Base-by-base conservation (phyloP, 192 early-diverging fungal genomes). In the Podila epigama region DNA sequence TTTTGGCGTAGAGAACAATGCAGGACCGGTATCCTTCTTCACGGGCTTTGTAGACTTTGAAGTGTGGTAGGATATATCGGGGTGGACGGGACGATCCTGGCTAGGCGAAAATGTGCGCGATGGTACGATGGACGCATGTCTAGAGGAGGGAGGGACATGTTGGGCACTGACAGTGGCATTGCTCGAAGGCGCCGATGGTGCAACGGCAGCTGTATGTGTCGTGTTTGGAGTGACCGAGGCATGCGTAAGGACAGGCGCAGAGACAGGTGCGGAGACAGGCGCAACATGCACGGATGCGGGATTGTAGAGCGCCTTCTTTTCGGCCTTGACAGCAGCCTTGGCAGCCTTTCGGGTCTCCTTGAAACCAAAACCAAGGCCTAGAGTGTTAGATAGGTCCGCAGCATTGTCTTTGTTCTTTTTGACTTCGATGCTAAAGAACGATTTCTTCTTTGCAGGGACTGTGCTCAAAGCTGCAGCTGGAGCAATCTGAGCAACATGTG, bases 101-200 rank as follows among this genome's bases (percentile, higher is more conserved):
- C 70, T 73, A 7, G 70, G 70, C 1, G 70, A 73, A 40, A 73
- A 73, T 31, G 70, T n/a, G n/a, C n/a, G n/a, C n/a, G 66, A 16
- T 55, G 70, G 5, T 29, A n/a, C 5, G 35, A 5, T 50, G 51
- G 63, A 62, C 6, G 25, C 15, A 18, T 57, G 55, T 33, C 18
- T 6, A 33, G 5, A 52, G 2, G 36, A 15, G 51, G 29, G 15
- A 18, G 22, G 50, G 50, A 29, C 20, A 27, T 3, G 58, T 10
- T 27, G 13, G 9, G 13, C 55, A 57, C 32, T 34, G 29, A 34
- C 32, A n/a, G 20, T 25, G 33, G 3, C n/a, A 48, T 12, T 37
- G 28, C 18, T 35, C 2, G 54, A 29, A n/a, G 22, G 61, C 11
- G 50, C 3, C 22, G 9, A 20, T 29, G 9, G 54, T n/a, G n/a